Evolutionary conservation across 768 basidiomycete species (phyloP).

Genomic region (Serendipita sp.): DNA sequence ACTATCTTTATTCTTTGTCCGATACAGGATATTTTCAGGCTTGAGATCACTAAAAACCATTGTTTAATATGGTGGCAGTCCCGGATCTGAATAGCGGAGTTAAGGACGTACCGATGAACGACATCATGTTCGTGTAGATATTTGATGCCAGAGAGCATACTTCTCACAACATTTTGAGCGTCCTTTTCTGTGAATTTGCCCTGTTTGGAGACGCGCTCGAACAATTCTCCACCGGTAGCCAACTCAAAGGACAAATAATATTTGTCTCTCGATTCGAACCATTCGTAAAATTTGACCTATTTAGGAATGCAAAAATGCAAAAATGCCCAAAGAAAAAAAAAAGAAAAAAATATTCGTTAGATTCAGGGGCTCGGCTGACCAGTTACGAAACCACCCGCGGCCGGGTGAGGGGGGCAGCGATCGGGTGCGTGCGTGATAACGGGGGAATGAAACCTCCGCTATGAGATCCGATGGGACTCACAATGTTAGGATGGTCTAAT

Average conservation of each 20-base stretch:
- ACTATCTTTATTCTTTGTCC: constrained; percentile 56
- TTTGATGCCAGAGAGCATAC: constrained; percentile 65
- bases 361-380: background rate
- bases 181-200: constrained; percentile 93
- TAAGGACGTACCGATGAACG: constrained; percentile 47
- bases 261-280: constrained; percentile 87
- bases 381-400: background rate
- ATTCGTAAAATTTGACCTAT: constrained; percentile 90
- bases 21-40: constrained; percentile 92
- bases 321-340: background rate
- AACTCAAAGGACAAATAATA: constrained; percentile 95
- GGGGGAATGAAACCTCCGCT: background rate
- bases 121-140: constrained; percentile 88
- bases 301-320: background rate
- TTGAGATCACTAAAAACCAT: constrained; percentile 21
- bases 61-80: too few relatives aligned
- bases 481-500: constrained; percentile 82
- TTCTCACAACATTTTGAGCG: constrained; percentile 63
- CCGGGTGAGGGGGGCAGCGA: background rate
- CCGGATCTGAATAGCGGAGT: too few relatives aligned
- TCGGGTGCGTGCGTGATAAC: constrained; percentile 8
- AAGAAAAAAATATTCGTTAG: background rate
- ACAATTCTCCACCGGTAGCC: constrained; percentile 86
- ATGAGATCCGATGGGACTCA: constrained; percentile 21
- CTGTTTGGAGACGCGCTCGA: constrained; percentile 64